Conservation (phyloP, 495 filamentous ascomycete genomes). For the Letharia columbiana region DNA sequence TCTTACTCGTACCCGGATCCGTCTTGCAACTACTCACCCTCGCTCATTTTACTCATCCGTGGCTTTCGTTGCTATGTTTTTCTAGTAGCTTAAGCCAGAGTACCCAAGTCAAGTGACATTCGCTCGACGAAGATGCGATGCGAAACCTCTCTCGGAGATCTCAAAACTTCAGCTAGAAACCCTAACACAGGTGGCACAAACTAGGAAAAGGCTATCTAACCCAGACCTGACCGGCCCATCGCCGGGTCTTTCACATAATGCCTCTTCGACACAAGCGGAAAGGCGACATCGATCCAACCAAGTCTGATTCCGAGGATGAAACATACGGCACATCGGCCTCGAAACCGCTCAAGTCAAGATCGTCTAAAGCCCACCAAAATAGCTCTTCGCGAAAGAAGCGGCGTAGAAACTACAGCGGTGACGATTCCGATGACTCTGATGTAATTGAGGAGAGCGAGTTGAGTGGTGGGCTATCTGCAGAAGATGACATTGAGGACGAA, state of each 20-base stretch:
- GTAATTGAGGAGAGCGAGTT: constrained; percentile 60
- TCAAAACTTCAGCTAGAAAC: background rate
- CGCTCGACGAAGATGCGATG: constrained; percentile 1
- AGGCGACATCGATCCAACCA: constrained; percentile 66
- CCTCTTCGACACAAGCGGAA: constrained; percentile 56
- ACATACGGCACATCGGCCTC: constrained; percentile 53
- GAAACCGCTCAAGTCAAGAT: constrained; percentile 33
- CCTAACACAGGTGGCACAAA: constrained; percentile 1
- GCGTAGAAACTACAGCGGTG: constrained; percentile 35
- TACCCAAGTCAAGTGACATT: background rate
- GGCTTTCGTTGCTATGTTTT: background rate
- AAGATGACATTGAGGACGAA: constrained; percentile 53
- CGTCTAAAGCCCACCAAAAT: constrained; percentile 34
- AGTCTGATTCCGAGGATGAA: constrained; percentile 76
- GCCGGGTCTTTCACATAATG: constrained; percentile 25
- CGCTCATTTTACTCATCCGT: background rate
- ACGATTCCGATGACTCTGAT: constrained; percentile 50
- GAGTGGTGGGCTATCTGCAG: constrained; percentile 54
- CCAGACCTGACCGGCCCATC: background rate
- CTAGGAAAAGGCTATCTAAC: background rate
- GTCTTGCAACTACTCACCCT: background rate
- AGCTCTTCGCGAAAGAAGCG: constrained; percentile 43
- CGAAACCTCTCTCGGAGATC: background rate
- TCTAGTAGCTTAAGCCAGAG: background rate
- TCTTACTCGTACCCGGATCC: background rate